Evolutionary conservation across 495 filamentous ascomycete species (phyloP), one percentile per base, ranked within the genome.

Genomic region (Rhypophila decipiens): DNA sequence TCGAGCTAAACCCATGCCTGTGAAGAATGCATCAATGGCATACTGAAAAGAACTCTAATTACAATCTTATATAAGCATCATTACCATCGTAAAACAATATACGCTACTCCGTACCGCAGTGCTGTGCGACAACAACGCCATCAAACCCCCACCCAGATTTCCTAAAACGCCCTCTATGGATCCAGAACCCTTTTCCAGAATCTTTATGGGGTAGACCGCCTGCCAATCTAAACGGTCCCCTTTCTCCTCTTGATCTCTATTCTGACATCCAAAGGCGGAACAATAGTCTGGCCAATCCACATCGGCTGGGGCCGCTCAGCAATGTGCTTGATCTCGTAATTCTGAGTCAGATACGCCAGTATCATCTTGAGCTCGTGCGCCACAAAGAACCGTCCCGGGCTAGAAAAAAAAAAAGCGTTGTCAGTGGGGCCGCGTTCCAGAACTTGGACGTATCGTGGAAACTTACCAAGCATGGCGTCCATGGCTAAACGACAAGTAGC

Each of bases 351-450:
- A 46, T 69, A 66, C 17, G 58, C 59, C 23, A 73, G 29, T 3
- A 65, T 56, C 42, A 73, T 64, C 47, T 73, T 75, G 22, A 75
- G 46, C 47, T 67, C 61, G 41, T 64, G 63, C 17, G 64, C 60
- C 5, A 72, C 70, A 42, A 75, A 69, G 53, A 75, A 73, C 12
- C 69, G 57, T 11, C 70, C 70, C 15, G 69, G 69, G 20, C 71
- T 66, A 2, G 42, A 23, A 0, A 13, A 9, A 10, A 22, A 24
- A 27, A 51, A 15, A 49, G 38, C 12, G 15, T 23, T 9, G n/a
- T n/a, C n/a, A n/a, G n/a, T n/a, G n/a, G n/a, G n/a, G n/a, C n/a
- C n/a, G n/a, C n/a, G n/a, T n/a, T n/a, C n/a, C n/a, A n/a, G n/a
- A n/a, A n/a, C n/a, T n/a, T n/a, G n/a, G n/a, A 22, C 2, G n/a